These are phyloP conservation scores for Zoysia matrella DNA, from an alignment of 202 grass and related monocot genomes.

Conservation along the genomic window DNA sequence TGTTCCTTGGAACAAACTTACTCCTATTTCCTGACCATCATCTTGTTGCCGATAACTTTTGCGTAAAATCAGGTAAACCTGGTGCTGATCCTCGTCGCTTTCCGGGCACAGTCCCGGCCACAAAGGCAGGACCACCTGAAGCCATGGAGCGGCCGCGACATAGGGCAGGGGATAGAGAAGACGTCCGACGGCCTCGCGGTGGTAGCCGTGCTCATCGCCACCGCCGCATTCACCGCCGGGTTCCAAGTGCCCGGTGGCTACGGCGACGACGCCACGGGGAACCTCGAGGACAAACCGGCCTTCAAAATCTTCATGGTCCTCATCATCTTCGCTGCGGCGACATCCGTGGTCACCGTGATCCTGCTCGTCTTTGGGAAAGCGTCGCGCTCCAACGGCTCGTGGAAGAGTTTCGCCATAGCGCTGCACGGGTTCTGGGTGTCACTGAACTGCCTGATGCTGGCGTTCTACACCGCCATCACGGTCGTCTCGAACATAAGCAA, in stretches of 20 bases:
- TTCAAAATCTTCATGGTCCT: neutral
- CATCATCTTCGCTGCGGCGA: neutral
- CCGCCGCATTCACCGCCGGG: neutral
- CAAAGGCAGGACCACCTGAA: conserved; percentile 25
- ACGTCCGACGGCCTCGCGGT: neutral
- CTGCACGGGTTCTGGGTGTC: neutral
- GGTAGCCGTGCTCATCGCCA: neutral
- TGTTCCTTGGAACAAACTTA: too few relatives aligned
- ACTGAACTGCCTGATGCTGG: neutral
- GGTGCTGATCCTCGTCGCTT: neutral
- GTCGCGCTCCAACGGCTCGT: neutral
- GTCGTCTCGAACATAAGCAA: too few relatives aligned
- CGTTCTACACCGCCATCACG: neutral
- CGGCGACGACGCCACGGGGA: neutral
- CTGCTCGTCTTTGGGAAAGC: neutral
- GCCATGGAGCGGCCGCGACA: neutral
- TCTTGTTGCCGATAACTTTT: too few relatives aligned
- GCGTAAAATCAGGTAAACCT: neutral
- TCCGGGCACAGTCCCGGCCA: neutral
- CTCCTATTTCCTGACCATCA: too few relatives aligned
- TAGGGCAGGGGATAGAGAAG: neutral
- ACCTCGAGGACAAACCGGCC: neutral
- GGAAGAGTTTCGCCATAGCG: neutral
- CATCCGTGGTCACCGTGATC: neutral
- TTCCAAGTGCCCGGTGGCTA: neutral